phyloP scores from a whole-genome alignment of 495 filamentous ascomycete species.

The Penicillium waksmanii region DNA sequence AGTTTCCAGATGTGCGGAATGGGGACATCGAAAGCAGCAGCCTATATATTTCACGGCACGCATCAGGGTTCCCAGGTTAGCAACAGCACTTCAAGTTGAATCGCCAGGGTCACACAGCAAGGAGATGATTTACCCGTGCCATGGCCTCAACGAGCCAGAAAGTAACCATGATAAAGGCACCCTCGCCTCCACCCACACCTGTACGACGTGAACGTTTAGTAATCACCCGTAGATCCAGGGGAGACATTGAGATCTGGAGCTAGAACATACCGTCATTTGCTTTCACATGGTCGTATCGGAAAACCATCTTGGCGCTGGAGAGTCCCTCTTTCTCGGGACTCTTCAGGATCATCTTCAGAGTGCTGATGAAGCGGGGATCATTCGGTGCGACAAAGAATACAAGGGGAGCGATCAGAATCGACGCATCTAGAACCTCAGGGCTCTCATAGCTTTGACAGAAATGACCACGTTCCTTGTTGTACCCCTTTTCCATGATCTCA shows the following conservation, averaged over 20 bases:
- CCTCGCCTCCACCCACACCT: constrained; percentile 75
- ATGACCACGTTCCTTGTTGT: constrained; percentile 63
- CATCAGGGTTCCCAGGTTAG: background rate
- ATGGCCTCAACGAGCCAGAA: constrained; percentile 80
- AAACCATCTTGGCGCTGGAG: constrained; percentile 71
- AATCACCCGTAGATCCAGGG: background rate
- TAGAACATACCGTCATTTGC: constrained; percentile 63
- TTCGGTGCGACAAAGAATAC: constrained; percentile 77
- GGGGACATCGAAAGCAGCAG: constrained; percentile 54
- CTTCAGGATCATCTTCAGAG: constrained; percentile 67
- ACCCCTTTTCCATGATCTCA: constrained; percentile 71
- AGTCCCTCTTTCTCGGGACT: constrained; percentile 72
- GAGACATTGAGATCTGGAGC: background rate
- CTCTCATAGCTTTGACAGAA: constrained; percentile 76
- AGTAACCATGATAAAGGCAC: constrained; percentile 78
- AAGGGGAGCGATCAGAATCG: constrained; percentile 71
- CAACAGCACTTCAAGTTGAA: background rate
- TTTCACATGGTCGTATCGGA: constrained; percentile 67
- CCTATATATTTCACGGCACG: constrained; percentile 20
- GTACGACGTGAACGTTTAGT: constrained; percentile 25
- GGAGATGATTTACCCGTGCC: constrained; percentile 53
- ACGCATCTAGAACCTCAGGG: constrained; percentile 66
- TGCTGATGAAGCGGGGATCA: constrained; percentile 70
- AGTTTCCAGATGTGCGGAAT: constrained; percentile 63
- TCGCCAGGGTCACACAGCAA: background rate